phyloP scores from a whole-genome alignment of 768 basidiomycete genomes.

The Panaeolus cyanescens region DNA sequence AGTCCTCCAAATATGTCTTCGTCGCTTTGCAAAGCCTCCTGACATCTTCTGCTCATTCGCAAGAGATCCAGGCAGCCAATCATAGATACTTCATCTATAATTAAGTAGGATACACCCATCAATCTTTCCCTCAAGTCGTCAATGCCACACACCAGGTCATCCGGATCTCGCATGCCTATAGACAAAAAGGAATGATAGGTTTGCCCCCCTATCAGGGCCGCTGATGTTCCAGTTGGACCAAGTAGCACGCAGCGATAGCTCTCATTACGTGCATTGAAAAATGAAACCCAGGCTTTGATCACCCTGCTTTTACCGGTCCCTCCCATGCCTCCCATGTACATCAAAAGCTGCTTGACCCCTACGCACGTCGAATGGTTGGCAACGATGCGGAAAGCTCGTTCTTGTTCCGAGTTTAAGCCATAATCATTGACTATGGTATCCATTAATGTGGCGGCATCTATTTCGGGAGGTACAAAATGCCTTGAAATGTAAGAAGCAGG shows the following conservation, averaged over 20 bases:
- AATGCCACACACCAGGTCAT: background rate
- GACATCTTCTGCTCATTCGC: conserved; percentile 22
- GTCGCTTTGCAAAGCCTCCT: conserved; percentile 12
- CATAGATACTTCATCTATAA: conserved; percentile 48
- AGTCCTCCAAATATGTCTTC: conserved; percentile 34
- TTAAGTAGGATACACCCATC: conserved; percentile 35
- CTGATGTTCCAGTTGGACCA: conserved; percentile 26
- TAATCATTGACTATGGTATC: conserved; percentile 10
- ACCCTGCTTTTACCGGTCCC: conserved; percentile 36
- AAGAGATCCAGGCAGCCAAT: conserved; percentile 31
- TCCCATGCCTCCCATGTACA: conserved; percentile 38
- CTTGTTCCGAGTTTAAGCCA: conserved; percentile 29
- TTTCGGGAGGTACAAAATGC: conserved; percentile 6
- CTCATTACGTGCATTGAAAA: conserved; percentile 20
- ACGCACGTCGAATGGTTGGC: conserved; percentile 23
- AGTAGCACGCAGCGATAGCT: conserved; percentile 17
- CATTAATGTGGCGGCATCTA: conserved; percentile 1
- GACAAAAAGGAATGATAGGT: conserved; percentile 24
- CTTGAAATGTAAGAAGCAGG: too few relatives aligned
- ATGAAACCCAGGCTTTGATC: conserved; percentile 22
- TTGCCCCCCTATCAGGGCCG: conserved; percentile 21
- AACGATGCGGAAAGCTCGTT: conserved; percentile 29
- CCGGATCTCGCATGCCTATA: conserved; percentile 1
- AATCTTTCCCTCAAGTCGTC: background rate
- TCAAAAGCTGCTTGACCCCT: conserved; percentile 21